Percentiles rank a stretch among this genome's conserved stretches.
Evolutionary conservation across 805 yeast genomes (phyloP).

Genomic region (Soucietia sequanensis): DNA sequence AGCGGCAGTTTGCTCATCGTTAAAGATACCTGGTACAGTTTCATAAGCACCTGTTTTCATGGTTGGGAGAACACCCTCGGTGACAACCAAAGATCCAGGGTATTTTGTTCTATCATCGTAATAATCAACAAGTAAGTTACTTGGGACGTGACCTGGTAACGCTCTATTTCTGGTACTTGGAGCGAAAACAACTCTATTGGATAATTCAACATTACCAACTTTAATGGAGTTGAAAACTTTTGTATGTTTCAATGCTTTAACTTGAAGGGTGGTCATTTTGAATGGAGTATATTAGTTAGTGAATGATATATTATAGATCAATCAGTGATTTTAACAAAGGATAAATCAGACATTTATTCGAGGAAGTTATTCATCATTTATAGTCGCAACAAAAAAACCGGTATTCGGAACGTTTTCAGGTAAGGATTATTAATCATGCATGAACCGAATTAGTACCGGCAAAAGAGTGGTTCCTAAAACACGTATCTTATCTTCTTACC

Average conservation of each 20-base stretch:
- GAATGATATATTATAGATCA: no score
- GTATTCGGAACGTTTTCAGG: no score
- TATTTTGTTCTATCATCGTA: constrained; percentile 28
- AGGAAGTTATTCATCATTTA: no score
- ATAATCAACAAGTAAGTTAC: constrained; percentile 25
- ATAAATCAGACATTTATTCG: no score
- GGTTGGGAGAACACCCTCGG: constrained; percentile 34
- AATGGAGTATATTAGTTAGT: no score
- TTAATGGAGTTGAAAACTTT: constrained; percentile 30
- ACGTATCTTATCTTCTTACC: no score
- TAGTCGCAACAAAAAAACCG: no score
- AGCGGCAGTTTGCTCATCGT: constrained; percentile 8
- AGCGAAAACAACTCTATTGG: constrained; percentile 22
- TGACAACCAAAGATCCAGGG: constrained; percentile 29
- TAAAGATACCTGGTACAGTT: constrained; percentile 50
- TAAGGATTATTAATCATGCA: no score
- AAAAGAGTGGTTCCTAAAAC: no score
- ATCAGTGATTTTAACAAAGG: no score
- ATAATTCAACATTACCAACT: constrained; percentile 27
- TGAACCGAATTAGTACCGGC: no score
- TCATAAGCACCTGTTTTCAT: constrained; percentile 37
- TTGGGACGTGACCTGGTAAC: constrained; percentile 21
- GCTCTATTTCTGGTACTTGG: constrained; percentile 29
- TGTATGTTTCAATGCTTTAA: constrained; percentile 17
- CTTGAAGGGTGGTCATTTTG: no score